A percentile compares a stretch with the other conserved stretches of the same genome.
These are phyloP conservation scores for Aristolochia californica DNA, from an alignment of 164 flowering plant genomes.

Conservation along the genomic window DNA sequence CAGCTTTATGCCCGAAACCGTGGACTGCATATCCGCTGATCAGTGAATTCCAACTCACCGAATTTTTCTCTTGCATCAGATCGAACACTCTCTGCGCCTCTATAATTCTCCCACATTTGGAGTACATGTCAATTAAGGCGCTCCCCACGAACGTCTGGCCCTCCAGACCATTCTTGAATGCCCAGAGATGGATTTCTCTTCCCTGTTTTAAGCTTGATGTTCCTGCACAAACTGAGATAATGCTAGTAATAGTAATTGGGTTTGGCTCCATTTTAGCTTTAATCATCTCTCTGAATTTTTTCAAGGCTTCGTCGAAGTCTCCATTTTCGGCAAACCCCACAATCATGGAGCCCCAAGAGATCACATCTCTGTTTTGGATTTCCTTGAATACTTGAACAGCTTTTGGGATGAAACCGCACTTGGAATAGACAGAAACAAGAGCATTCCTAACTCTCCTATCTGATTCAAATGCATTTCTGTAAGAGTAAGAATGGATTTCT, in stretches of 20 bases:
- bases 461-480: constrained; percentile 15
- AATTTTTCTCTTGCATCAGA: constrained; percentile 13
- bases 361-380: constrained; percentile 13
- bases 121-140: constrained; percentile 26
- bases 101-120: constrained; percentile 19
- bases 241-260: constrained; percentile 19
- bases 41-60: constrained; percentile 22
- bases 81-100: constrained; percentile 19
- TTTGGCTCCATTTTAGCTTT: constrained; percentile 13
- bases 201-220: constrained; percentile 13
- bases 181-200: constrained; percentile 21
- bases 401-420: constrained; percentile 8
- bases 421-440: constrained; percentile 18
- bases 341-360: constrained; percentile 29
- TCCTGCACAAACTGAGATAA: constrained; percentile 23
- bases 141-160: constrained; percentile 23
- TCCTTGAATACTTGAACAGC: constrained; percentile 11
- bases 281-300: constrained; percentile 18
- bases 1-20: constrained; percentile 21
- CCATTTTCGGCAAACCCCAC: constrained; percentile 21
- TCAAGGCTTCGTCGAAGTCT: constrained; percentile 13
- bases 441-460: constrained; percentile 26
- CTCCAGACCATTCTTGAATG: constrained; percentile 12
- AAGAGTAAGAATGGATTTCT: constrained; percentile 23
- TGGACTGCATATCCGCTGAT: constrained; percentile 20